These are phyloP conservation scores for Xylaria sp. DNA, from an alignment of 2,329 filamentous ascomycete genomes.

Conservation along the genomic window DNA sequence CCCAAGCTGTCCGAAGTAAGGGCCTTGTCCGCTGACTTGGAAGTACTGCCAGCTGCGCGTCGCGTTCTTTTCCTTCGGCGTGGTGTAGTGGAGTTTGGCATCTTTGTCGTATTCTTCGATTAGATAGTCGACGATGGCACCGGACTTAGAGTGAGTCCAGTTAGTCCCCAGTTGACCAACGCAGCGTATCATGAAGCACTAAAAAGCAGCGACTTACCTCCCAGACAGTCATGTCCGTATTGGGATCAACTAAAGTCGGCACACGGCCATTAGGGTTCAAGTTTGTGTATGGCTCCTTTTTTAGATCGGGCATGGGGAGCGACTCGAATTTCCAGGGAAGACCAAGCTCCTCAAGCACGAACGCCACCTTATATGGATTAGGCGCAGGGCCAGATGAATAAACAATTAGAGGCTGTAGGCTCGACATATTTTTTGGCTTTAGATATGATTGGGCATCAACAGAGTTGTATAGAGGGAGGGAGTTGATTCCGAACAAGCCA, in stretches of 20 bases:
- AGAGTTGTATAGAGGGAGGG: not conserved
- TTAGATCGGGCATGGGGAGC: slow-evolving; percentile 33
- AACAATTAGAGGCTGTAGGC: slow-evolving; percentile 14
- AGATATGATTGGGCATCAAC: not conserved
- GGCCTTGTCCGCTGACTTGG: slow-evolving; percentile 54
- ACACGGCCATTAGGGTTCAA: slow-evolving; percentile 44
- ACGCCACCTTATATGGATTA: slow-evolving; percentile 28
- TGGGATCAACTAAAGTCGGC: slow-evolving; percentile 55
- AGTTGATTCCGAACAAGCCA: not conserved
- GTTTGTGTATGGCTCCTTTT: slow-evolving; percentile 37
- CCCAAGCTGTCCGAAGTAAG: slow-evolving; percentile 46
- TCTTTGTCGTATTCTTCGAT: slow-evolving; percentile 41
- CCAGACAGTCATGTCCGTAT: slow-evolving; percentile 57
- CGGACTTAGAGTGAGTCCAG: slow-evolving; percentile 47
- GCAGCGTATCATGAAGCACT: not conserved
- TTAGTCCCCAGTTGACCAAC: not conserved
- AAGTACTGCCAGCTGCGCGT: slow-evolving; percentile 55
- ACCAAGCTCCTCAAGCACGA: slow-evolving; percentile 38
- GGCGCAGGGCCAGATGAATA: slow-evolving; percentile 22
- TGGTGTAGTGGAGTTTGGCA: slow-evolving; percentile 50
- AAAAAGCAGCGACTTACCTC: slow-evolving; percentile 35
- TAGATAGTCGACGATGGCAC: slow-evolving; percentile 60
- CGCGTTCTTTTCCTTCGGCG: slow-evolving; percentile 48
- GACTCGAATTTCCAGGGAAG: slow-evolving; percentile 38
- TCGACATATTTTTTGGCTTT: slow-evolving; percentile 1